Conservation (phyloP, 1,139 yeast species). For the Hemisphaericaspora xylanilytica region DNA sequence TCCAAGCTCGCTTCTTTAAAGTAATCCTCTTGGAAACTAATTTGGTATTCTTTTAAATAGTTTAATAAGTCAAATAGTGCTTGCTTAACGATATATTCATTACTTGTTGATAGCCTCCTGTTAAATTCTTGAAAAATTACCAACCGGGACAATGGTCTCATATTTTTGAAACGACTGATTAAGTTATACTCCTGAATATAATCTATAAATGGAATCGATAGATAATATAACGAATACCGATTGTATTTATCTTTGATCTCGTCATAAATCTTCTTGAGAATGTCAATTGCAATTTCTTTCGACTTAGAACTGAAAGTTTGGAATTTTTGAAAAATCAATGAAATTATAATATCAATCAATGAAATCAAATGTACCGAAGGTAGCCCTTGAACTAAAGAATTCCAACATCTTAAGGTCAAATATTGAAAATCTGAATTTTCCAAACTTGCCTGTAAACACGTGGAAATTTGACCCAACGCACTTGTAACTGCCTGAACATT, state of each 20-base stretch:
- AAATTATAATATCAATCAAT: constrained; percentile 44
- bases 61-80: constrained; percentile 66
- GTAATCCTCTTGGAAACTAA: constrained; percentile 42
- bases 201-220: constrained; percentile 49
- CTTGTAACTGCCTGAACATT: constrained; percentile 63
- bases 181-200: constrained; percentile 31
- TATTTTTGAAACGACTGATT: constrained; percentile 19
- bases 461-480: constrained; percentile 84
- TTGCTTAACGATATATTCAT: constrained; percentile 74
- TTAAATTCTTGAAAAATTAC: constrained; percentile 49
- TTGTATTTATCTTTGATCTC: constrained; percentile 33
- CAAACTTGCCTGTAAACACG: constrained; percentile 80
- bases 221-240: constrained; percentile 46
- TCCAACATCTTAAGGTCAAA: constrained; percentile 69
- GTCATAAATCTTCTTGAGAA: constrained; percentile 39
- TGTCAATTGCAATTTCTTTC: constrained; percentile 44
- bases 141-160: constrained; percentile 29
- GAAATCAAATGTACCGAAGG: constrained; percentile 52
- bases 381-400: constrained; percentile 49
- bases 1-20: constrained; percentile 31
- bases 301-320: constrained; percentile 45
- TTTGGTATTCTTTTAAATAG: constrained; percentile 49
- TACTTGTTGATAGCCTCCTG: constrained; percentile 61
- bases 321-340: constrained; percentile 63
- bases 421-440: constrained; percentile 55